phyloP scores from a whole-genome alignment of 106 monocot genomes.

The Dioscorea dumetorum region DNA sequence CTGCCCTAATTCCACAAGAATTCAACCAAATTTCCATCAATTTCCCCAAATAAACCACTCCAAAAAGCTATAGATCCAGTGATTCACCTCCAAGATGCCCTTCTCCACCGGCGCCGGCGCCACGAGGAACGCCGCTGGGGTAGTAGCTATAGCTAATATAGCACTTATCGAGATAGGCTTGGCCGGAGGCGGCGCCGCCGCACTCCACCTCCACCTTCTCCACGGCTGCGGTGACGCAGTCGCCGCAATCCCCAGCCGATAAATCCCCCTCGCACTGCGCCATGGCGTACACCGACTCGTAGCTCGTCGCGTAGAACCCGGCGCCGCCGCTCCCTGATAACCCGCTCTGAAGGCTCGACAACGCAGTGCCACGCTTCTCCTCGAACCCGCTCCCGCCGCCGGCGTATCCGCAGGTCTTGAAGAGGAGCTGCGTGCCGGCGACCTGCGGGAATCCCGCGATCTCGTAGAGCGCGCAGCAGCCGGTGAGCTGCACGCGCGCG shows the following conservation, averaged over 20 bases:
- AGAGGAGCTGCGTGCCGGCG: conserved; percentile 73
- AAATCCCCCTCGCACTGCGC: conserved; percentile 96
- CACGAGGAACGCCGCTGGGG: conserved; percentile 44
- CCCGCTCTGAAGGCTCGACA: conserved; percentile 65
- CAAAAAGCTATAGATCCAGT: too few relatives aligned
- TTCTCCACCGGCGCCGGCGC: conserved; percentile 16
- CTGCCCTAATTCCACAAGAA: conserved; percentile 31
- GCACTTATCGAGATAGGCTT: conserved; percentile 92
- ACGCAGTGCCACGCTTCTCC: conserved; percentile 66
- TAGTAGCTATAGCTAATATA: conserved; percentile 80
- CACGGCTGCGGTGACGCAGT: conserved; percentile 74
- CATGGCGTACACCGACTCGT: conserved; percentile 71
- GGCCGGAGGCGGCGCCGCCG: conserved; percentile 68
- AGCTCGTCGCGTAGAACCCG: conserved; percentile 78
- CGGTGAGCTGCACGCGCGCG: conserved; percentile 76
- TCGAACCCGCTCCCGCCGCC: conserved; percentile 48
- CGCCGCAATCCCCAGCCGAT: conserved; percentile 58
- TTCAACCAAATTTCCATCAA: not conserved
- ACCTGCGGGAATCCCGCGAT: conserved; percentile 71
- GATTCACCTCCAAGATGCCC: too few relatives aligned
- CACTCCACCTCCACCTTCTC: conserved; percentile 96
- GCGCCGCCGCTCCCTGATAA: conserved; percentile 15
- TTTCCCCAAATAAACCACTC: not conserved
- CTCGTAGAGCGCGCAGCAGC: conserved; percentile 88
- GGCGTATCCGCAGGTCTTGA: conserved; percentile 58